Evolutionary conservation across 2,329 filamentous ascomycete genomes (phyloP).

Genomic region (Endocalyx cinctus): DNA sequence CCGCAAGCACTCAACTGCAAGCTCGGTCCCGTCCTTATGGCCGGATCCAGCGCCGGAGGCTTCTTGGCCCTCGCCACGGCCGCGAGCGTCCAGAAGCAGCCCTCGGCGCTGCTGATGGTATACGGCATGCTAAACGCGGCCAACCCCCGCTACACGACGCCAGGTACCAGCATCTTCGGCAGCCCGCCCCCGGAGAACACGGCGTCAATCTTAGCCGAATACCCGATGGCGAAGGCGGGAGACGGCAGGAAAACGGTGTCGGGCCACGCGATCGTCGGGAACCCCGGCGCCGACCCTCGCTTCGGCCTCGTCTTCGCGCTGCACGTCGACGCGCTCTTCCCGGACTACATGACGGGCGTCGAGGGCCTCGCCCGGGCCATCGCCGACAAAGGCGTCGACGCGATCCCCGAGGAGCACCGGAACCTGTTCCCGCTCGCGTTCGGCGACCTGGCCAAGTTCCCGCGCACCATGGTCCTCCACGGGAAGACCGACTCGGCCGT

Average conservation of each 20-base stretch:
- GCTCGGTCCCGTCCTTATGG: constrained; percentile 4
- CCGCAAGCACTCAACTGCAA: not conserved
- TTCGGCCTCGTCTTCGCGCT: constrained; percentile 3
- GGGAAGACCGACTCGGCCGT: constrained; percentile 6
- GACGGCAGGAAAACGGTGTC: constrained; percentile 5
- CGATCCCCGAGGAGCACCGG: not conserved
- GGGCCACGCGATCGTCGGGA: constrained; percentile 1
- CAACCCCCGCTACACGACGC: constrained; percentile 4
- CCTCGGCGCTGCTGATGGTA: constrained; percentile 4
- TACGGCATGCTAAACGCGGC: constrained; percentile 8
- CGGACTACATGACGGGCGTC: constrained; percentile 9
- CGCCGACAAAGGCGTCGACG: not conserved
- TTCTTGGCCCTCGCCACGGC: constrained; percentile 7
- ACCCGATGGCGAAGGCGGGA: constrained; percentile 1
- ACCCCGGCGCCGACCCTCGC: constrained; percentile 3
- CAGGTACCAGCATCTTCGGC: constrained; percentile 7
- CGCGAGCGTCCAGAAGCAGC: not conserved
- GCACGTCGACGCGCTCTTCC: constrained; percentile 8
- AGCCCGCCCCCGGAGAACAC: constrained; percentile 2
- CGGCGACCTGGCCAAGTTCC: constrained; percentile 1
- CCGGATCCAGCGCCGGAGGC: constrained; percentile 8
- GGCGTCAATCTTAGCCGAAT: not conserved
- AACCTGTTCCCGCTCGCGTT: constrained; percentile 1
- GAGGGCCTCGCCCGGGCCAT: constrained; percentile 1
- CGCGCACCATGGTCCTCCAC: constrained; percentile 4